Percentiles rank a stretch among this genome's conserved stretches.
phyloP scores from a whole-genome alignment of 2,329 filamentous ascomycete species.

The Colletotrichum filicis region DNA sequence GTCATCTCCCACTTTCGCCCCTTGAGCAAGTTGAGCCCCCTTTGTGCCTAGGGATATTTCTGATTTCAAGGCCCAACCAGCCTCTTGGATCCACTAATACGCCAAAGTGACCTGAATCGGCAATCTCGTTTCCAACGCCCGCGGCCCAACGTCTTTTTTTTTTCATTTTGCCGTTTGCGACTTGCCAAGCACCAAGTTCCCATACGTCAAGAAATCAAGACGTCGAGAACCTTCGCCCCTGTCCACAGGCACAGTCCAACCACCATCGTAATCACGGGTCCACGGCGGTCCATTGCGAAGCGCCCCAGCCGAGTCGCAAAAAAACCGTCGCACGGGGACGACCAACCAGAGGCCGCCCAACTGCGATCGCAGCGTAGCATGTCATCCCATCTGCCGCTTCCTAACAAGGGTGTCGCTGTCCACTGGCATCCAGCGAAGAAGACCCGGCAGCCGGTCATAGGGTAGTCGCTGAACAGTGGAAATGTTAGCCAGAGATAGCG shows the following conservation, averaged over 20 bases:
- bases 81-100: slow-evolving; percentile 19
- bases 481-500: background rate
- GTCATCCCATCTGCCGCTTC: slow-evolving; percentile 25
- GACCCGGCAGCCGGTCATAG: slow-evolving; percentile 3
- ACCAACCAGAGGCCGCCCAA: slow-evolving; percentile 16
- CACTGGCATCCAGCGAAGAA: slow-evolving; percentile 2
- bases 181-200: background rate
- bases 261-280: background rate
- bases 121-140: slow-evolving; percentile 26
- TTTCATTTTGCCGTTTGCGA: background rate
- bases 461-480: background rate
- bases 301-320: slow-evolving; percentile 13
- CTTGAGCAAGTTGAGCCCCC: slow-evolving; percentile 7
- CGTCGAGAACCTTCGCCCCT: background rate
- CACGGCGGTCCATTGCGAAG: slow-evolving; percentile 1
- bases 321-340: background rate
- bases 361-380: slow-evolving; percentile 15
- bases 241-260: background rate
- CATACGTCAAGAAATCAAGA: background rate
- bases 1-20: slow-evolving; percentile 30
- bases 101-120: slow-evolving; percentile 29
- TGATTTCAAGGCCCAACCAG: slow-evolving; percentile 28
- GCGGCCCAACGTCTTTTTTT: background rate
- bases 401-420: background rate
- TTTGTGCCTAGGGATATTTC: slow-evolving; percentile 9